Evolutionary conservation across 2,329 filamentous ascomycete genomes (phyloP), one percentile per base, ranked within the genome.

Genomic region (Coniochaeta ligniaria): DNA sequence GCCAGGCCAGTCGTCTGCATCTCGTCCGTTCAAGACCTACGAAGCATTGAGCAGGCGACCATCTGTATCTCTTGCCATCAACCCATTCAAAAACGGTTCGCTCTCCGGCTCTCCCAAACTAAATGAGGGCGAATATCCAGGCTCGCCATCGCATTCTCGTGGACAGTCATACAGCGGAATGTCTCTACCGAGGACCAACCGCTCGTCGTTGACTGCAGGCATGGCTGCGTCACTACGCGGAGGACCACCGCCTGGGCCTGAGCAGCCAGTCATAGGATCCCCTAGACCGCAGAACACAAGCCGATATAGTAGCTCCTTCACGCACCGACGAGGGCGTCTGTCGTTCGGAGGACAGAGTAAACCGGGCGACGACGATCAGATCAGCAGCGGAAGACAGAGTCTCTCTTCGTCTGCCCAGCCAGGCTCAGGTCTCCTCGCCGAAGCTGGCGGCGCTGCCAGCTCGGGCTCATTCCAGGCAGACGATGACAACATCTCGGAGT

Each of bases 31-130:
- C 78, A 45, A 78, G 57, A 75, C 74, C 16, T 74, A 77, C 45
- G 85, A 90, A 50, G 78, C 77, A 24, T 69, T 82, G 56, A 81
- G 81, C 59, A 84, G 92, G 67, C 85, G 92, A 59, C 88, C 90
- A 7, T 97, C 92, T 0, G 85, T 96, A 24, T 96, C 91, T 0
- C 96, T 97, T 17, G 54, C 17, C 8, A 57, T 57, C 68, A 91
- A 96, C 67, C 93, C 94, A 0, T 99, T 99, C 79, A 99, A 99
- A 74, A 91, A 93, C 16, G 94, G 94, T 12, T 96, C 94, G 1
- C 79, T 98, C n/a, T 96, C 93, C 2, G 92, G 90, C 4, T 97
- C 93, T 5, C 94, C 93, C 0, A 77, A 81, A 33, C 71, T 77
- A 7, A 70, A 74, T 2, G 82, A 84, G 14, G 71, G 75, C 16